These are phyloP conservation scores for Calonectria hawksworthii DNA, from an alignment of 2,329 filamentous ascomycete genomes.

Conservation along the genomic window DNA sequence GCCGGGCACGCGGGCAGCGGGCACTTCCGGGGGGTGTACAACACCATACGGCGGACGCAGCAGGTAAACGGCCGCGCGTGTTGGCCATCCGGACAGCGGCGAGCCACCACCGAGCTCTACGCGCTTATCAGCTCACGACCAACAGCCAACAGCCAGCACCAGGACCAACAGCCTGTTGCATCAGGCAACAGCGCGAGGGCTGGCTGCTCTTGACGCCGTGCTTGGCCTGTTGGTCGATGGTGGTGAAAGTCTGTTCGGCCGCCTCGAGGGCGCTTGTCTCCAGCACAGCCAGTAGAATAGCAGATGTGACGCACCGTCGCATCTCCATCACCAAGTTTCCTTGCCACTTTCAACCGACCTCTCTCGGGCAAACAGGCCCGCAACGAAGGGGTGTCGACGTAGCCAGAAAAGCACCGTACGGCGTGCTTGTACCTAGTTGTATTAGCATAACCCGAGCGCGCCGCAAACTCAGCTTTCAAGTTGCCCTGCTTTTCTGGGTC, in stretches of 20 bases:
- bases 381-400: slow-evolving; percentile 11
- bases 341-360: slow-evolving; percentile 26
- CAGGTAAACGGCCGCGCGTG: slow-evolving; percentile 20
- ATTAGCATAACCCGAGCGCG: not conserved
- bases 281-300: slow-evolving; percentile 14
- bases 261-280: slow-evolving; percentile 16
- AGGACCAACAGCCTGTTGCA: slow-evolving; percentile 33
- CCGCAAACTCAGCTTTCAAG: not conserved
- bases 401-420: not conserved
- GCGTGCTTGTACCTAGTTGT: slow-evolving; percentile 4
- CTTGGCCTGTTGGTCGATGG: slow-evolving; percentile 20
- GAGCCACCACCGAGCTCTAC: slow-evolving; percentile 12
- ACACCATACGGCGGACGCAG: slow-evolving; percentile 18
- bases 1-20: slow-evolving; percentile 17
- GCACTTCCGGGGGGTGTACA: slow-evolving; percentile 26
- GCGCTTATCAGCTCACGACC: slow-evolving; percentile 28
- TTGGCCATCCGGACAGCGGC: slow-evolving; percentile 23
- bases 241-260: slow-evolving; percentile 14
- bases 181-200: slow-evolving; percentile 18
- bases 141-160: not conserved
- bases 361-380: slow-evolving; percentile 13
- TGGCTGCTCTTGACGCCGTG: slow-evolving; percentile 24
- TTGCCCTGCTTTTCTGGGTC: not conserved
- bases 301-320: slow-evolving; percentile 33
- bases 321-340: slow-evolving; percentile 28